These are phyloP conservation scores for Allium cepa DNA, from an alignment of 106 monocot genomes.

Conservation along the genomic window DNA sequence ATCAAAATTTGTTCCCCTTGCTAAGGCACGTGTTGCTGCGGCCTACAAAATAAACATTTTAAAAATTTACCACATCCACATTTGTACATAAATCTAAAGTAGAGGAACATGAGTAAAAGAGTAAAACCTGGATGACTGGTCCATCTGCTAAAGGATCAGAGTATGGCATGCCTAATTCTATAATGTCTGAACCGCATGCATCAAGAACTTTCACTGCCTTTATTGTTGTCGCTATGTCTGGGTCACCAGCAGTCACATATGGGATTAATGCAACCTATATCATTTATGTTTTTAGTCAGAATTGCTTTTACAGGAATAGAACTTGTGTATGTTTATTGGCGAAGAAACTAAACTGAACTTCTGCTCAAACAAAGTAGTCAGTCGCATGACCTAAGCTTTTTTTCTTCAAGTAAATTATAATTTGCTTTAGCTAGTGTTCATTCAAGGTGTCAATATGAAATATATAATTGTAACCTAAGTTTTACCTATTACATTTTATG, in stretches of 20 bases:
- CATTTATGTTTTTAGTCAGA: not conserved
- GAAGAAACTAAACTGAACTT: not conserved
- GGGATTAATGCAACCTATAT: conserved; percentile 86
- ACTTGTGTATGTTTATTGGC: not conserved
- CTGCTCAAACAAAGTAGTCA: not conserved
- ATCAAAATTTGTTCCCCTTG: conserved; percentile 74
- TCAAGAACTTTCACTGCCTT: conserved; percentile 86
- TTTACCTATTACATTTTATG: too few species aligned
- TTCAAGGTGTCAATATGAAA: too few species aligned
- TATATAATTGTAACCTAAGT: too few species aligned
- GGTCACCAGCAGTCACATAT: conserved; percentile 92
- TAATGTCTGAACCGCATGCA: conserved; percentile 88
- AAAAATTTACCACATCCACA: not conserved
- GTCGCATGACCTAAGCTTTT: too few species aligned
- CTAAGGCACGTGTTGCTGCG: conserved; percentile 65
- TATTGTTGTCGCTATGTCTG: conserved; percentile 72
- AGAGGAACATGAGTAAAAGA: not conserved
- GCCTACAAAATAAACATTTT: conserved; percentile 9
- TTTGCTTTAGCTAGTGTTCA: too few species aligned
- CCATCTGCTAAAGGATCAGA: conserved; percentile 97
- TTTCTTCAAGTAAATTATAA: too few species aligned
- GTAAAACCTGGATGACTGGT: conserved; percentile 83
- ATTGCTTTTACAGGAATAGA: not conserved
- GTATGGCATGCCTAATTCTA: conserved; percentile 89
- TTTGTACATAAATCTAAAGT: not conserved